Evolutionary conservation across 768 basidiomycete species (phyloP), one percentile per base, ranked within the genome.

Genomic region (Astraeus odoratus): DNA sequence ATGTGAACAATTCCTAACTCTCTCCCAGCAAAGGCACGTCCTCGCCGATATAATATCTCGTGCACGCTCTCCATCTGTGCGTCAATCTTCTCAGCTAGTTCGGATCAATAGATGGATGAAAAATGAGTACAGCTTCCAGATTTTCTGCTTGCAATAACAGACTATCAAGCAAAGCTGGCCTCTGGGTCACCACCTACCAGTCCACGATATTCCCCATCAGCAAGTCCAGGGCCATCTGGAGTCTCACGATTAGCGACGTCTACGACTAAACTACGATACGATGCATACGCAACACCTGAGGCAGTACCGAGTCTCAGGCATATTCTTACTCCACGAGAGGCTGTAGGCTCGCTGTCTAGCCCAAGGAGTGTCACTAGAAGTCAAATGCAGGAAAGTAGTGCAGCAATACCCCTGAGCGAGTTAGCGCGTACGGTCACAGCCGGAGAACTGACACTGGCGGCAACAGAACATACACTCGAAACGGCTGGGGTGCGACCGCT

Each of bases 101-200:
- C 26, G 13, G 43, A 30, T 50, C 8, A 25, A 42, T 46, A 24
- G 54, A 25, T 34, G 31, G 35, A 27, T 40, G 23, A 18, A 36
- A 18, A 9, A 16, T 4, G 54, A 89, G n/a, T n/a, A n/a, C n/a
- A n/a, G 88, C 74, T 89, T 35, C 87, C 86, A 18, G 86, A 84
- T 52, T 83, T 88, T 47, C 59, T 83, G 33, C 50, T 61, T 23
- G 71, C 80, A 3, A 59, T 87, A 30, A 70, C 75, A 34, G 52
- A 48, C 10, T 56, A 70, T 47, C 56, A 57, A 54, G 46, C 57
- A 34, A 48, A 30, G 23, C 13, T 33, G 20, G 38, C 35, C 8
- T 13, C 30, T 7, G 35, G 18, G 6, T 41, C 46, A 6, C 16
- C 43, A 26, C 51, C 42, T 51, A 56, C 39, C 24, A 41, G 35